A percentile compares a stretch with the other conserved stretches of the same genome.
Conservation (phyloP, 2,329 filamentous ascomycete genomes). For the Nothophoma quercina region DNA sequence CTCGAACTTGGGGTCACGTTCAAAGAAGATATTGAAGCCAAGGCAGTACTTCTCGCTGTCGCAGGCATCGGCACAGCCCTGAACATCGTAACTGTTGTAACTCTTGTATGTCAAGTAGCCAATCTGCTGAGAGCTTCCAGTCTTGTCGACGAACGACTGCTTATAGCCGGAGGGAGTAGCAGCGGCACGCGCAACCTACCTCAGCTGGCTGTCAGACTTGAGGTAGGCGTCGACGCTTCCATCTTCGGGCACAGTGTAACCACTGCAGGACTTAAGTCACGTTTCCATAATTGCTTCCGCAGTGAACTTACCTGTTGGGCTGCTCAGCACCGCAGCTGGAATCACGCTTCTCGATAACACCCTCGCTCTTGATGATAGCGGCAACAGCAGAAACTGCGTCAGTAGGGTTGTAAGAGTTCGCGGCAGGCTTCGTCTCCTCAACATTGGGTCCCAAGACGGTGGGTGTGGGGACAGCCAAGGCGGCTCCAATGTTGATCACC, state of each 20-base stretch:
- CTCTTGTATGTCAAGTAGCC: conserved; percentile 2
- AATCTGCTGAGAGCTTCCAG: neutral
- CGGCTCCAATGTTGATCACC: conserved; percentile 49
- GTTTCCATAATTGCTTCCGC: too few relatives aligned
- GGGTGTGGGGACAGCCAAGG: conserved; percentile 41
- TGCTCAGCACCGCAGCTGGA: conserved; percentile 18
- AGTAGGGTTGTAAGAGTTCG: conserved; percentile 37
- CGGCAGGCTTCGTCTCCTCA: conserved; percentile 31
- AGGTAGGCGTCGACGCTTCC: conserved; percentile 24
- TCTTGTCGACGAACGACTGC: neutral
- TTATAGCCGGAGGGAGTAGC: conserved; percentile 1
- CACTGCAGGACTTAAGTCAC: too few relatives aligned
- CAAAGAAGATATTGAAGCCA: conserved; percentile 5
- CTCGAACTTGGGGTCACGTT: conserved; percentile 6
- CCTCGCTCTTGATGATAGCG: conserved; percentile 14
- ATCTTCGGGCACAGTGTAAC: conserved; percentile 19
- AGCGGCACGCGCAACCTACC: neutral
- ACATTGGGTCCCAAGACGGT: conserved; percentile 38
- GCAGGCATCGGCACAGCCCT: neutral
- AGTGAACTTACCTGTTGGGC: conserved; percentile 23
- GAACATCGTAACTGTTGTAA: neutral
- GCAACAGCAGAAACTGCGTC: conserved; percentile 34
- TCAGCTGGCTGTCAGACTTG: conserved; percentile 9
- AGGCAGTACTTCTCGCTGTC: neutral
- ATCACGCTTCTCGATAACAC: conserved; percentile 14